Evolutionary conservation across 225 moss, liverwort and hornwort genomes (phyloP).

Genomic region (Polytrichum formosum): DNA sequence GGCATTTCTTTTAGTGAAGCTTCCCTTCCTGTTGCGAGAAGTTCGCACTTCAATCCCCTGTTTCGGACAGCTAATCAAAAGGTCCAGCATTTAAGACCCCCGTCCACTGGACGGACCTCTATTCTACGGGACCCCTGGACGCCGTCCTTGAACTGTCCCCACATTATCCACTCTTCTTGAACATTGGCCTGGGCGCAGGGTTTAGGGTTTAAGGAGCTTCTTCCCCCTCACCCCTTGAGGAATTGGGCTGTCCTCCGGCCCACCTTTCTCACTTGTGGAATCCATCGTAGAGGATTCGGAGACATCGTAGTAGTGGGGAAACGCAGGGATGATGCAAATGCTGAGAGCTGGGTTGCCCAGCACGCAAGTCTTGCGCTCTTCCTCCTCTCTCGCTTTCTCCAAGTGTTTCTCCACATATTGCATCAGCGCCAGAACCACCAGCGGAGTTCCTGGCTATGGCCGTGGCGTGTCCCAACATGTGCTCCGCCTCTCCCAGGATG

Average conservation of each 20-base stretch:
- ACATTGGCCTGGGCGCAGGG: neutral
- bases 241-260: neutral
- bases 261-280: neutral
- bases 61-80: too few relatives aligned
- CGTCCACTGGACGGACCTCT: too few relatives aligned
- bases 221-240: neutral
- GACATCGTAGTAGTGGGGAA: conserved; percentile 1
- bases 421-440: neutral
- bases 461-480: conserved; percentile 23
- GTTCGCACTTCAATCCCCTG: too few relatives aligned
- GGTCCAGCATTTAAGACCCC: too few relatives aligned
- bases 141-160: too few relatives aligned
- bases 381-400: conserved; percentile 2
- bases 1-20: too few relatives aligned
- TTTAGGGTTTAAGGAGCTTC: conserved; percentile 6
- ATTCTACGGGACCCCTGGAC: too few relatives aligned
- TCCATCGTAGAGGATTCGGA: neutral
- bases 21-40: too few relatives aligned
- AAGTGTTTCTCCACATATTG: conserved; percentile 6
- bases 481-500: conserved; percentile 13
- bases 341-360: conserved; percentile 31
- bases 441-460: conserved; percentile 8
- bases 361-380: conserved; percentile 25
- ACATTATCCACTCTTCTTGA: too few relatives aligned
- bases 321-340: conserved; percentile 45